Conservation (phyloP, 225 moss, liverwort and hornwort species). For the Marchantia polymorpha region DNA sequence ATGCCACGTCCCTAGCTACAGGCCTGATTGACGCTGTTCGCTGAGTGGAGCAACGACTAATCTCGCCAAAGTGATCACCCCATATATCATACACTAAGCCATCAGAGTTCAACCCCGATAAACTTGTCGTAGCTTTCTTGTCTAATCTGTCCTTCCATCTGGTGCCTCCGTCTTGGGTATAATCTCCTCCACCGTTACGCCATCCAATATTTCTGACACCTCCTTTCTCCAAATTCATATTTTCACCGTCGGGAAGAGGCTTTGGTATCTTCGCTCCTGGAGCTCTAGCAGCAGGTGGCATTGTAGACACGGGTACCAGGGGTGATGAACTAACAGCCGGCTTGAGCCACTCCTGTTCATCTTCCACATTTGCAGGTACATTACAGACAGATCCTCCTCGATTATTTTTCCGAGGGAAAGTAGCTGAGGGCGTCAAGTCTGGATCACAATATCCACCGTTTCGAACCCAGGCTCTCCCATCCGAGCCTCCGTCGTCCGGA, state of each 20-base stretch:
- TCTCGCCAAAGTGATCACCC: slow-evolving; percentile 86
- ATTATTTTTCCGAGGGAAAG: slow-evolving; percentile 62
- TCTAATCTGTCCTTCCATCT: slow-evolving; percentile 25
- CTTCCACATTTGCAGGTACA: slow-evolving; percentile 28
- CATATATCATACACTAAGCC: slow-evolving; percentile 74
- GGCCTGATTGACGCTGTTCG: slow-evolving; percentile 17
- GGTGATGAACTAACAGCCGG: slow-evolving; percentile 35
- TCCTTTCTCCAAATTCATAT: slow-evolving; percentile 5
- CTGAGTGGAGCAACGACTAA: slow-evolving; percentile 59
- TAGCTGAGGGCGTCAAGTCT: slow-evolving; percentile 62
- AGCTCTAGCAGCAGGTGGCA: slow-evolving; percentile 74
- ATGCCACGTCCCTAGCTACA: slow-evolving; percentile 18
- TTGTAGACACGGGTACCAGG: slow-evolving; percentile 62
- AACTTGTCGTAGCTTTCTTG: slow-evolving; percentile 21
- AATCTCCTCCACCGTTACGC: slow-evolving; percentile 21
- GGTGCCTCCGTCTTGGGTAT: slow-evolving; percentile 8
- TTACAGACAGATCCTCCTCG: slow-evolving; percentile 49
- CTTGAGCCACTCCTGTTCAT: slow-evolving; percentile 32
- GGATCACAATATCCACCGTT: slow-evolving; percentile 40
- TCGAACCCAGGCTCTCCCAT: slow-evolving; percentile 36
- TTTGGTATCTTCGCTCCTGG: slow-evolving; percentile 79
- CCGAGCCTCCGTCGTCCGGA: slow-evolving; percentile 40
- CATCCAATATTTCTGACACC: slow-evolving; percentile 32
- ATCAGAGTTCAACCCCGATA: slow-evolving; percentile 46
- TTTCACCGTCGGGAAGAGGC: slow-evolving; percentile 40